These are phyloP conservation scores for Rutstroemia sp. DNA, from an alignment of 2,329 filamentous ascomycete genomes.

Conservation along the genomic window DNA sequence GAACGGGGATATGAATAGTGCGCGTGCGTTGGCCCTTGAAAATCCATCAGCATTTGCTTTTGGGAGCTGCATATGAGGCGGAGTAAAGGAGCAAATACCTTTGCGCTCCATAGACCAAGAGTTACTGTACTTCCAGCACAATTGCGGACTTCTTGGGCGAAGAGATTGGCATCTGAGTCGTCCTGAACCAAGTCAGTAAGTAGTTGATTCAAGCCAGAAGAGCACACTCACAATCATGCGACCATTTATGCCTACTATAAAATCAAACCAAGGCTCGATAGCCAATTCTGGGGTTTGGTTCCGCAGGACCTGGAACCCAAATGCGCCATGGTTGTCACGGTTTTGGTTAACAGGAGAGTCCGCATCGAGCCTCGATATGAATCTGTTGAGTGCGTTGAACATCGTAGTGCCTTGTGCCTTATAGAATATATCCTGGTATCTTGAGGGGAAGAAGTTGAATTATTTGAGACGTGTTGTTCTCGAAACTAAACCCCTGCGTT, in stretches of 20 bases:
- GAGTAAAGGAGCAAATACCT: slow-evolving; percentile 44
- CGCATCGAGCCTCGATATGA: slow-evolving; percentile 87
- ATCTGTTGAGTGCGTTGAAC: slow-evolving; percentile 90
- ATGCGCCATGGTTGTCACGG: slow-evolving; percentile 51
- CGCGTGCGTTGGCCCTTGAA: slow-evolving; percentile 78
- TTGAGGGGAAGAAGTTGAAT: not conserved
- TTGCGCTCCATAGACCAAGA: slow-evolving; percentile 87
- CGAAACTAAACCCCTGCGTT: slow-evolving; percentile 1
- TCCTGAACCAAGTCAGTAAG: slow-evolving; percentile 48
- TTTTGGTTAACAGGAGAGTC: slow-evolving; percentile 53
- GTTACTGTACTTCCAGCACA: slow-evolving; percentile 80
- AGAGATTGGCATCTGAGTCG: slow-evolving; percentile 76
- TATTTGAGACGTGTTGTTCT: slow-evolving; percentile 10
- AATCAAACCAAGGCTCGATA: slow-evolving; percentile 97
- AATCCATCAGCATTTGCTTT: not conserved
- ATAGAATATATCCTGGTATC: not conserved
- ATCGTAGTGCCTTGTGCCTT: slow-evolving; percentile 12
- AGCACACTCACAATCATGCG: slow-evolving; percentile 62
- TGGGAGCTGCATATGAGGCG: not conserved
- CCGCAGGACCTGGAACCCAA: slow-evolving; percentile 88
- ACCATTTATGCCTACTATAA: slow-evolving; percentile 93
- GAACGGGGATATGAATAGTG: slow-evolving; percentile 67
- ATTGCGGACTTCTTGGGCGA: slow-evolving; percentile 88
- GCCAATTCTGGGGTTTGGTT: slow-evolving; percentile 76
- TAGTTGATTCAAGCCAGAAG: not conserved